Evolutionary conservation across 331 rosid genomes (phyloP).

Genomic region (Quercus phellos): DNA sequence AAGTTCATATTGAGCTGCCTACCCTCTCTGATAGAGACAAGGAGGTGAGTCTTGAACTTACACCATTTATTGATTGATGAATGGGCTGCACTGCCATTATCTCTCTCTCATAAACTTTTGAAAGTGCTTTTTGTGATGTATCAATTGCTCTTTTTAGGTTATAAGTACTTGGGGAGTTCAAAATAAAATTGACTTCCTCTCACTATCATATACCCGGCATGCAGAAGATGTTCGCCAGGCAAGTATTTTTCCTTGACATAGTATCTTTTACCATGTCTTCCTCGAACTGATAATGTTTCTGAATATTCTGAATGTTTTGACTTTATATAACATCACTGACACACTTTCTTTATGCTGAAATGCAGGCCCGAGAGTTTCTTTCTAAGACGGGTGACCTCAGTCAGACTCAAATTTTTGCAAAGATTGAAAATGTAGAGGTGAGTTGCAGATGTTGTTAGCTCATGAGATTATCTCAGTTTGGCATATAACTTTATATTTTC

Average conservation of each 20-base stretch:
- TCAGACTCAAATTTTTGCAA: slow-evolving; percentile 94
- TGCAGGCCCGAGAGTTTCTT: slow-evolving; percentile 88
- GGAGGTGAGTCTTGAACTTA: slow-evolving; percentile 50
- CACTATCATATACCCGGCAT: slow-evolving; percentile 90
- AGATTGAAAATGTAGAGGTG: slow-evolving; percentile 94
- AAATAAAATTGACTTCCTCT: slow-evolving; percentile 92
- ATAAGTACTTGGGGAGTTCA: slow-evolving; percentile 86
- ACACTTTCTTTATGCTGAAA: slow-evolving; percentile 3
- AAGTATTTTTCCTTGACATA: slow-evolving; percentile 20
- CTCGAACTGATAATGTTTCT: not conserved
- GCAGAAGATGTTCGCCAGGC: slow-evolving; percentile 97
- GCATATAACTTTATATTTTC: not conserved
- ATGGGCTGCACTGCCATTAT: not conserved
- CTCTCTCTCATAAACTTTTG: slow-evolving; percentile 2
- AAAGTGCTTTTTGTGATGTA: not conserved
- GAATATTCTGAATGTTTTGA: not conserved
- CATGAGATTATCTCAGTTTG: not conserved
- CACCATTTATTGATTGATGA: not conserved
- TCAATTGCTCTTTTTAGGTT: slow-evolving; percentile 42
- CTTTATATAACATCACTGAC: slow-evolving; percentile 16
- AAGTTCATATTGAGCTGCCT: slow-evolving; percentile 78
- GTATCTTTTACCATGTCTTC: not conserved
- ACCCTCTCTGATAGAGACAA: slow-evolving; percentile 82
- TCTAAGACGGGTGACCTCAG: slow-evolving; percentile 75
- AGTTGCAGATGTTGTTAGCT: slow-evolving; percentile 20